These are phyloP conservation scores for Malassezia slooffiae DNA, from an alignment of 1,284 basidiomycete species.

Conservation along the genomic window DNA sequence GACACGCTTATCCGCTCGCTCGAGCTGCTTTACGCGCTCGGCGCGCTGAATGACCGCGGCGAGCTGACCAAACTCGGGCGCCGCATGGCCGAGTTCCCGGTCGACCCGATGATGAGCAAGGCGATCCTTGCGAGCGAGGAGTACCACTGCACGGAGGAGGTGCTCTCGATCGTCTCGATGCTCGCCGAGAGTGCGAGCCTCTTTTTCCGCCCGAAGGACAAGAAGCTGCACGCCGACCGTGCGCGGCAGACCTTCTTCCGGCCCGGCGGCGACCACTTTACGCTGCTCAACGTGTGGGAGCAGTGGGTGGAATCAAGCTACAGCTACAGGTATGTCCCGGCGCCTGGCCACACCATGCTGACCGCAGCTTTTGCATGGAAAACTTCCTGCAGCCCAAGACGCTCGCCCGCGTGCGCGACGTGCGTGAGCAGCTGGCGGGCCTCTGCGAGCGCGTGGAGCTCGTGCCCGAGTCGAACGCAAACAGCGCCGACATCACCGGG, in stretches of 20 bases:
- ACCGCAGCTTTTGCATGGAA: constrained; percentile 50
- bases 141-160: constrained; percentile 92
- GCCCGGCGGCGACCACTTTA: constrained; percentile 94
- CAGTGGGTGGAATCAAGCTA: constrained; percentile 97
- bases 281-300: constrained; percentile 90
- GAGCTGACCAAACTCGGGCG: constrained; percentile 91
- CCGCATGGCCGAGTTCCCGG: constrained; percentile 96
- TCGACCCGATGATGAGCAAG: constrained; percentile 95
- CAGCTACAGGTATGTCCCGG: constrained; percentile 53
- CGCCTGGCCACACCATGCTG: no score
- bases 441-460: constrained; percentile 95
- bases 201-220: constrained; percentile 76
- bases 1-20: constrained; percentile 95
- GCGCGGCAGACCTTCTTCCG: constrained; percentile 84
- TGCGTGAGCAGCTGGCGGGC: constrained; percentile 81
- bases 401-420: constrained; percentile 81
- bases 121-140: constrained; percentile 88
- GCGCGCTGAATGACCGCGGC: constrained; percentile 88
- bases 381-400: constrained; percentile 97
- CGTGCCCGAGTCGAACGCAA: constrained; percentile 71
- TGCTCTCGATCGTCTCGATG: constrained; percentile 94
- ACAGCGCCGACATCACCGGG: constrained; percentile 77
- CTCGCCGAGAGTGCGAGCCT: constrained; percentile 85
- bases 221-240: constrained; percentile 58
- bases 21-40: constrained; percentile 85